A percentile compares a stretch with the other conserved stretches of the same genome.
Conservation (phyloP, 495 filamentous ascomycete species). For the Aspergillus cristatus region DNA sequence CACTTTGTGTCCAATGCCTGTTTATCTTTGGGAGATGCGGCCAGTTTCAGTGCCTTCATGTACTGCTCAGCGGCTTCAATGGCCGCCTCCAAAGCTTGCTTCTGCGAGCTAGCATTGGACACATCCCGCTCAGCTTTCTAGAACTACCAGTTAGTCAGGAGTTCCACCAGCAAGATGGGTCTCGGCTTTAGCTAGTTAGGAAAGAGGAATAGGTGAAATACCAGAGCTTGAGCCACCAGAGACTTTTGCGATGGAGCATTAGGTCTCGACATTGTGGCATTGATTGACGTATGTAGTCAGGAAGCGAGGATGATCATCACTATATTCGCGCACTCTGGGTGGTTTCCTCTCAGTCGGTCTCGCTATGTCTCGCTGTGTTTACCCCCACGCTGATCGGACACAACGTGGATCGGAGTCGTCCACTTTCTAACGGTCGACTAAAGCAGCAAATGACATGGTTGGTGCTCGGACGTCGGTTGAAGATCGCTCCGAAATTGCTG, state of each 20-base stretch:
- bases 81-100: conserved; percentile 61
- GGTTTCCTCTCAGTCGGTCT: too few species aligned
- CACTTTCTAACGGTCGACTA: too few species aligned
- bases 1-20: conserved; percentile 52
- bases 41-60: conserved; percentile 58
- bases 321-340: background rate
- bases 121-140: conserved; percentile 56
- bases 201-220: conserved; percentile 5
- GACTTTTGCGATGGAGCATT: conserved; percentile 16
- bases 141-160: conserved; percentile 12
- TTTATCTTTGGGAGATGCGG: conserved; percentile 45
- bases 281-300: background rate
- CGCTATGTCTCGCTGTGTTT: too few species aligned
- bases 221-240: conserved; percentile 19
- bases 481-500: too few species aligned
- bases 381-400: background rate
- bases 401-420: too few species aligned
- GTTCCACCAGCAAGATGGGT: too few species aligned
- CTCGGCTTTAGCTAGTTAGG: too few species aligned
- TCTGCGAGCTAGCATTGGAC: conserved; percentile 43
- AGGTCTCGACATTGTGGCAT: conserved; percentile 24
- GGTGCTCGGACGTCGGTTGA: too few species aligned
- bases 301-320: background rate
- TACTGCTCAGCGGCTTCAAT: conserved; percentile 69
- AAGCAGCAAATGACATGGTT: too few species aligned